A percentile compares a stretch with the other conserved stretches of the same genome.
Evolutionary conservation across 305 asterid species (phyloP).

Genomic region (Rubia occidens): DNA sequence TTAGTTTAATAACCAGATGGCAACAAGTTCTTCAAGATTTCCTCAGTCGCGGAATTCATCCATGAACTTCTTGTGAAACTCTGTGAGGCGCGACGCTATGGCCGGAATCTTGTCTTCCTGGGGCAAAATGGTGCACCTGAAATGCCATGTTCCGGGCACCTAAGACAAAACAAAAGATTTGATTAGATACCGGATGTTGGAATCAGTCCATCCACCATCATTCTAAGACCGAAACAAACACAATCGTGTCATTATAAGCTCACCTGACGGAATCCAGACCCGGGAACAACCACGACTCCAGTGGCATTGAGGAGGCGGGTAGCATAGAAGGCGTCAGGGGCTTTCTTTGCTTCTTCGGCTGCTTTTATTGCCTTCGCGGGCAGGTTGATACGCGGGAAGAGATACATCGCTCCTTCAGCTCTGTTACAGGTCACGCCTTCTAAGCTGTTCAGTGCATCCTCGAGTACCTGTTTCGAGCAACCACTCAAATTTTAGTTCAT

Average conservation of each 20-base stretch:
- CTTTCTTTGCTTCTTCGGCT: conserved; percentile 54
- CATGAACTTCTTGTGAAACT: conserved; percentile 74
- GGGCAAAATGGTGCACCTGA: conserved; percentile 87
- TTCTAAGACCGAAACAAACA: background rate
- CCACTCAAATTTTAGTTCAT: background rate
- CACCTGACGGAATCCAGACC: conserved; percentile 97
- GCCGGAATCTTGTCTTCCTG: conserved; percentile 82
- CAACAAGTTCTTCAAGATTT: background rate
- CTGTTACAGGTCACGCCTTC: conserved; percentile 88
- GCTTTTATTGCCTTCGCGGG: conserved; percentile 77
- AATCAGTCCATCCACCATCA: background rate
- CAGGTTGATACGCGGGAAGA: conserved; percentile 66
- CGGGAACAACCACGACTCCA: conserved; percentile 90
- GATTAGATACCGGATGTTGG: conserved; percentile 5
- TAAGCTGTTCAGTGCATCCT: conserved; percentile 70
- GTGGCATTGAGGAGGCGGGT: conserved; percentile 76
- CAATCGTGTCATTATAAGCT: background rate
- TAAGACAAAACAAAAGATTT: conserved; percentile 11
- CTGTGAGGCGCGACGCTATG: conserved; percentile 56
- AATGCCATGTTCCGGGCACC: conserved; percentile 92
- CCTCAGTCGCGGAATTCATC: conserved; percentile 57
- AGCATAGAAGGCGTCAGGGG: conserved; percentile 78
- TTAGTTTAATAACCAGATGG: background rate
- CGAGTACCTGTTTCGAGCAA: conserved; percentile 41
- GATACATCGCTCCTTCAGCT: conserved; percentile 99